A percentile compares a stretch with the other conserved stretches of the same genome.
Evolutionary conservation across 2,329 filamentous ascomycete species (phyloP).

Genomic region (Penicillium sp.): DNA sequence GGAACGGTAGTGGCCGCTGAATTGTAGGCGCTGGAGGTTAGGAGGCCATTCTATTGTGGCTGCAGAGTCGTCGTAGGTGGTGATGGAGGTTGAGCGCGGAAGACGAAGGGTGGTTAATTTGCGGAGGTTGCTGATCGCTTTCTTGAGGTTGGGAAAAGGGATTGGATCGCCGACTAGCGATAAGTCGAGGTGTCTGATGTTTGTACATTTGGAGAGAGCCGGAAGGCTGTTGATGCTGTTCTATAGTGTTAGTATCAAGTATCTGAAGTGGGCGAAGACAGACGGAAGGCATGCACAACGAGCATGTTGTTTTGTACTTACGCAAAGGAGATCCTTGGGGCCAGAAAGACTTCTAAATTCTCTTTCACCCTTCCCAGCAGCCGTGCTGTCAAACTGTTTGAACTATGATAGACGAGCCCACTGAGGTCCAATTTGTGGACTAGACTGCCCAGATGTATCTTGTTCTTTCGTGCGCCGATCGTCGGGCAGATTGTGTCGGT

Average conservation of each 20-base stretch:
- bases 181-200: constrained; percentile 45
- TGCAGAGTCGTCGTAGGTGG: too few relatives aligned
- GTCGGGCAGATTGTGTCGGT: constrained; percentile 47
- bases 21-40: too few relatives aligned
- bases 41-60: too few relatives aligned
- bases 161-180: constrained; percentile 46
- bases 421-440: constrained; percentile 48
- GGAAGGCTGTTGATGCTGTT: constrained; percentile 48
- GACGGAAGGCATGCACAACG: too few relatives aligned
- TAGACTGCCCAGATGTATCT: constrained; percentile 39
- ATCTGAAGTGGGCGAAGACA: too few relatives aligned
- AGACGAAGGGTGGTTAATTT: constrained; percentile 41
- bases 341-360: constrained; percentile 48
- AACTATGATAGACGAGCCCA: constrained; percentile 51
- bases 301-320: too few relatives aligned
- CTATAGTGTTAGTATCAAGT: too few relatives aligned
- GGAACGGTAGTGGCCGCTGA: too few relatives aligned
- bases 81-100: constrained; percentile 16
- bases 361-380: constrained; percentile 48
- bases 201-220: constrained; percentile 47
- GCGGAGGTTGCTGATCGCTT: constrained; percentile 41
- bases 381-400: constrained; percentile 50
- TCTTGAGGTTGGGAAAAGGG: constrained; percentile 42
- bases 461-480: constrained; percentile 35
- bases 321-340: constrained; percentile 52